Base-by-base conservation (phyloP, 352 stramenopile genomes). In the Lagenidium giganteum region DNA sequence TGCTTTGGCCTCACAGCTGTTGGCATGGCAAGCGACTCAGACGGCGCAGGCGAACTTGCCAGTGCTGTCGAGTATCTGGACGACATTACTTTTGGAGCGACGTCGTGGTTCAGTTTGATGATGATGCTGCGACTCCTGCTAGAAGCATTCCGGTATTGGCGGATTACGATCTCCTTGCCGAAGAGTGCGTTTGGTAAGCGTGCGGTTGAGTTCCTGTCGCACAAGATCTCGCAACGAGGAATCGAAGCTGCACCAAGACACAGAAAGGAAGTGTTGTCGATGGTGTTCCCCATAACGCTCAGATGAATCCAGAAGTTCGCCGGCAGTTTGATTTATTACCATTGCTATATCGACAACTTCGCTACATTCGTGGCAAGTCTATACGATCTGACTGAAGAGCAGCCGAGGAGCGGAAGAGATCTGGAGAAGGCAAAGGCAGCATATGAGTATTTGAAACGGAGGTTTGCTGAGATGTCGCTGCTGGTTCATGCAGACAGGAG, bases 371-470 rank as follows among this genome's bases (percentile, higher is more conserved):
- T 40, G 0, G 29, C 35, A 0, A 36, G 42, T 12, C 16, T 65
- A 18, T 39, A 51, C 35, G 26, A 61, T 28, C 33, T 61, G 0
- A 54, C 51, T 1, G 44, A 61, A 18, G 43, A 54, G 17, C 50
- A 39, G 43, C 34, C 54, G 16, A 37, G 44, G 23, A 16, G 16
- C n/a, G 26, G 43, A 17, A 31, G 5, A 1, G 22, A 58, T 37
- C 24, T 60, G n/a, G 55, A 70, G 0, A 48, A 30, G 13, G 51
- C 51, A 0, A 47, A 57, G 2, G 33, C 34, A 1, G 38, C 47
- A 1, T 71, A 65, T 22, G 23, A 67, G 8, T 6, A 62, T 8
- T 31, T 67, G 20, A 71, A 71, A 14, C n/a, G 38, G 3, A 43
- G 46, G 14, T 35, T 69, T 5, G 26, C 44, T 1, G 47, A 54